Evolutionary conservation across 768 basidiomycete species (phyloP), one percentile per base, ranked within the genome.

Genomic region (Boletus reticuloceps): DNA sequence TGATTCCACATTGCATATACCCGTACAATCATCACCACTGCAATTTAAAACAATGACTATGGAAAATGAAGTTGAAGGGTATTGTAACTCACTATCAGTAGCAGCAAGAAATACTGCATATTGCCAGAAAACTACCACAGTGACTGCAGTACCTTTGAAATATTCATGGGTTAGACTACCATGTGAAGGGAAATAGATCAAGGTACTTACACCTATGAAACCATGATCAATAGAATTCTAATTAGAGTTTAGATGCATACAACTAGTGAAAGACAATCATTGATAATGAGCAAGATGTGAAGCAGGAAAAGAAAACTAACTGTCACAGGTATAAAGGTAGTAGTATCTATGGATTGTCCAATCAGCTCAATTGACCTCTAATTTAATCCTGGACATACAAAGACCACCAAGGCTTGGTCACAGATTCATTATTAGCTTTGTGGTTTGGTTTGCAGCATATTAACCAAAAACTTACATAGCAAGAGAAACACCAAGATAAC

Each of bases 181-280:
- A 43, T 27, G 16, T 16, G 14, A 13, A 45, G 11, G 16, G 19
- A 11, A n/a, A n/a, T 45, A 7, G 20, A 43, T 25, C 1, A 8
- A 27, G 22, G 12, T 45, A 4, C 55, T 53, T 56, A 59, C 55
- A 59, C 5, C 55, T 57, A 25, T 39, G 11, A 14, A 34, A n/a
- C 2, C 1, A 9, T 42, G 10, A 32, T 19, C 6, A 13, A 22
- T 13, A 27, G 11, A 8, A 22, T 17, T 9, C 13, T 7, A 34
- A 9, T 3, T 0, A 5, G 2, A 20, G 9, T n/a, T 34, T 14
- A n/a, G 7, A 13, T 13, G 10, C 40, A 32, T 47, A 58, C 49
- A 32, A 22, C 54, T 58, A 31, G 8, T 7, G 11, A 12, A 34
- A 13, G 11, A 14, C 1, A 4, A 31, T 19, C 19, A 32, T 19